Evolutionary conservation across 2,329 filamentous ascomycete genomes (phyloP), one percentile per base, ranked within the genome.

Genomic region (Xylariaceae sp.): DNA sequence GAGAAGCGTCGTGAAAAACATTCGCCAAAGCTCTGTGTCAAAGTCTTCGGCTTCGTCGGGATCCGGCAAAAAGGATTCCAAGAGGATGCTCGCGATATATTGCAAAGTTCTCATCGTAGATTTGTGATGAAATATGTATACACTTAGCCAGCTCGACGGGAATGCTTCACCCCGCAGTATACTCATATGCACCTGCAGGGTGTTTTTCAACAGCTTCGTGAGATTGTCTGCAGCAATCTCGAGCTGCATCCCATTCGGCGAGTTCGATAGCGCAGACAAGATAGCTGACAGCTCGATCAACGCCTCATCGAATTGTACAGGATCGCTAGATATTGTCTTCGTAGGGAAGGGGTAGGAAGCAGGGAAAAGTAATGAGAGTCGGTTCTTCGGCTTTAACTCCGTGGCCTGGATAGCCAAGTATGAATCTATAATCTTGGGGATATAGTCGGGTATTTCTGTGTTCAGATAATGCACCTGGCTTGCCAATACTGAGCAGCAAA

Each of bases 31-130:
- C 54, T 96, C 90, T 10, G 91, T 97, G 69, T 96, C 92, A 73
- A 98, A 99, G 12, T 81, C 83, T 67, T 97, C 93, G 0, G 92
- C 91, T 64, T 97, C 91, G 62, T 98, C 95, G 0, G 93, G 91
- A 43, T 93, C 81, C 0, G 96, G 95, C 1, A 99, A 78, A 68
- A 93, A 93, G 0, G 85, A 88, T 40, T 93, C 88, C n/a, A 92
- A 81, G 57, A 99, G 77, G 10, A 96, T 87, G 44, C 85, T 81
- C 7, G 89, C 89, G 7, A 98, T 78, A 65, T 95, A 91, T 68
- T 96, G 89, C 32, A 99, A 77, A 7, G 89, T 91, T 54, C 86
- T 87, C 82, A 98, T 91, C 1, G 90, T 90, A 18, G 92, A 93
- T 69, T 91, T 91, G 76, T 96, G 91, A 68, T 96, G 90, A 73